Conservation (phyloP, 164 flowering plant genomes). For the Chloranthus sessilifolius region DNA sequence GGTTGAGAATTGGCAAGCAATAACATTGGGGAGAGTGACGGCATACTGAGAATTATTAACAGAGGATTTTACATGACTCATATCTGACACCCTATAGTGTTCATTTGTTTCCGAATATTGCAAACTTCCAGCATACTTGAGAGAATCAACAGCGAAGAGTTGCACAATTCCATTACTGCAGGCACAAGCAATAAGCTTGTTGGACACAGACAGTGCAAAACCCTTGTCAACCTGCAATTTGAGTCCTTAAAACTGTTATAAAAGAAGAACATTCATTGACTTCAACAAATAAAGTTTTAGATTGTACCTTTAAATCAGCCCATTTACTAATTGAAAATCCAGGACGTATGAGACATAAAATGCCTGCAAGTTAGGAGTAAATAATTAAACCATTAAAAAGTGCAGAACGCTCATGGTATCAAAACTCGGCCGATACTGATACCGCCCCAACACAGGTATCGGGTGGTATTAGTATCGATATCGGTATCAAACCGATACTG, state of each 20-base stretch:
- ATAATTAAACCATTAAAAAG: too few species aligned
- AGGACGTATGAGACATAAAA: slow-evolving; percentile 46
- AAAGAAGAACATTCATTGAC: neutral
- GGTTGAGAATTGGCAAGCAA: slow-evolving; percentile 70
- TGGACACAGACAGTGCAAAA: slow-evolving; percentile 53
- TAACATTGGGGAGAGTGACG: slow-evolving; percentile 52
- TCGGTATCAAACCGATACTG: too few species aligned
- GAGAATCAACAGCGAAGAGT: slow-evolving; percentile 34
- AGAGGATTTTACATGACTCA: slow-evolving; percentile 3
- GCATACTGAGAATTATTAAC: slow-evolving; percentile 13
- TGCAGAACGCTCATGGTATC: too few species aligned
- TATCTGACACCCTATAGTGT: slow-evolving; percentile 10
- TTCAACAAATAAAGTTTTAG: neutral
- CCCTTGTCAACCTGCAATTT: slow-evolving; percentile 51
- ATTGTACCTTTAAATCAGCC: slow-evolving; percentile 56
- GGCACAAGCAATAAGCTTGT: slow-evolving; percentile 62
- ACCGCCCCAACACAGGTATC: too few species aligned
- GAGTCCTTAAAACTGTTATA: slow-evolving; percentile 2
- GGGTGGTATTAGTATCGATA: too few species aligned
- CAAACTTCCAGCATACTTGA: slow-evolving; percentile 39
- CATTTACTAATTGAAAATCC: slow-evolving; percentile 39
- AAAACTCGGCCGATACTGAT: too few species aligned
- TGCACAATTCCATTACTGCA: slow-evolving; percentile 64
- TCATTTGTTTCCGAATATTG: slow-evolving; percentile 34
- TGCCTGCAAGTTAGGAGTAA: slow-evolving; percentile 48